Evolutionary conservation across 176 grass and related monocot genomes (phyloP), one percentile per base, ranked within the genome.

Genomic region (Zizania latifolia): DNA sequence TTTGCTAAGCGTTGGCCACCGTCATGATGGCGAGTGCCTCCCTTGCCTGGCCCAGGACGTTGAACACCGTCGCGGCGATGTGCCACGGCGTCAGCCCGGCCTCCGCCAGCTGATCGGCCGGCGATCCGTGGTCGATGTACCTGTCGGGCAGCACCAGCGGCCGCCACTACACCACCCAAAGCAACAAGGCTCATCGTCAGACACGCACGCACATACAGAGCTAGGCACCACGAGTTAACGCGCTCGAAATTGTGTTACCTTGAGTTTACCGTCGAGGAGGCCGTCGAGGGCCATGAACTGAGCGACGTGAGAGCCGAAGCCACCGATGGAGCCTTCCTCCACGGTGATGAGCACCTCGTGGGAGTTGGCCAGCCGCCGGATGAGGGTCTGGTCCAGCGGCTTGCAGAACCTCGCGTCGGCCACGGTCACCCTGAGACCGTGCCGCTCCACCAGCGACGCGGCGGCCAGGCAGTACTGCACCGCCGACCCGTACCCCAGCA

Each of bases 351-450:
- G 54, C 43, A 98, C 91, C 78, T 98, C 89, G 83, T 98, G 95
- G 45, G 58, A 75, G 65, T 77, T 94, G 32, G 86, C 79, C 45
- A 98, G 61, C 59, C 86, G 92, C 75, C 91, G 87, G 71, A 98
- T 94, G 40, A 98, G 86, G 8, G 75, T 56, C 10, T 87, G 89
- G 82, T 98, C 95, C 72, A 98, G 77, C 5, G 95, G 95, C 78
- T 98, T 98, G 87, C 95, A 98, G 83, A 94, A 98, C 71, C 95
- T 79, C 6, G 84, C 95, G 68, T 98, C 95, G 22, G 89, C 95
- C 57, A 98, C 91, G 53, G 91, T 98, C 28, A 98, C 81, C 71
- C 26, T 94, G 43, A 90, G 84, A 40, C 86, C 91, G 76, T 88
- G 84, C 24, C 34, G 57, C 62, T 84, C 84, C 71, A 94, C 59